A percentile compares a stretch with the other conserved stretches of the same genome.
Conservation (phyloP, 2,329 filamentous ascomycete genomes). For the Zasmidium citrigriseum region DNA sequence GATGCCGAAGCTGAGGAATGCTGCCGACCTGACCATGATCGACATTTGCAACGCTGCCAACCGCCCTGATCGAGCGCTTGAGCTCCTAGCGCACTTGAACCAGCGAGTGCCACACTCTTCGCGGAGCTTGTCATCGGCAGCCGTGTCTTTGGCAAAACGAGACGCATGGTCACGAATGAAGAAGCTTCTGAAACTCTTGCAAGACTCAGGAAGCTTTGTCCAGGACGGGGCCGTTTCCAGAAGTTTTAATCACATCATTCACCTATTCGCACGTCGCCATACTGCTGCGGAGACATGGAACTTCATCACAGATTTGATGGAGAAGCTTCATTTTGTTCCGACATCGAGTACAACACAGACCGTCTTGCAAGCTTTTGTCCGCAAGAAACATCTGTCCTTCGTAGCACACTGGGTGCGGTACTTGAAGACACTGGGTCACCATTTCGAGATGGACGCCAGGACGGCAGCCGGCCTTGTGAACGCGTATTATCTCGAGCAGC, state of each 20-base stretch:
- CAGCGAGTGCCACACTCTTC: background rate
- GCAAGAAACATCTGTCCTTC: conserved; percentile 15
- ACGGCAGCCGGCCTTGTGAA: conserved; percentile 25
- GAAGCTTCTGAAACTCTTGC: conserved; percentile 5
- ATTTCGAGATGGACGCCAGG: conserved; percentile 18
- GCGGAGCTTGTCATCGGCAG: background rate
- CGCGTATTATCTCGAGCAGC: conserved; percentile 27
- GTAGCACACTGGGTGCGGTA: conserved; percentile 29
- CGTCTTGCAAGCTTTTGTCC: conserved; percentile 27
- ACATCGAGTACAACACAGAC: conserved; percentile 26
- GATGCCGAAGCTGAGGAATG: background rate
- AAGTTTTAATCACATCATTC: conserved; percentile 24
- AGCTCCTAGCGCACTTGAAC: conserved; percentile 1
- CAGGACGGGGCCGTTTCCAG: background rate
- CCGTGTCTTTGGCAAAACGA: conserved; percentile 8
- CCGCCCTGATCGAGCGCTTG: conserved; percentile 5
- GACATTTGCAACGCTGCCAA: conserved; percentile 11
- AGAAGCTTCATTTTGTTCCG: conserved; percentile 24
- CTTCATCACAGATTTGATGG: conserved; percentile 27
- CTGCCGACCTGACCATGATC: conserved; percentile 9
- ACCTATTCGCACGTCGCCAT: conserved; percentile 21
- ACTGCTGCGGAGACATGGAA: conserved; percentile 25
- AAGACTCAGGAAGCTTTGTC: background rate
- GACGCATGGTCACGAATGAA: conserved; percentile 7
- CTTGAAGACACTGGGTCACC: conserved; percentile 16